phyloP scores from a whole-genome alignment of 345 rosid genomes.

The Syzygium aqueum region DNA sequence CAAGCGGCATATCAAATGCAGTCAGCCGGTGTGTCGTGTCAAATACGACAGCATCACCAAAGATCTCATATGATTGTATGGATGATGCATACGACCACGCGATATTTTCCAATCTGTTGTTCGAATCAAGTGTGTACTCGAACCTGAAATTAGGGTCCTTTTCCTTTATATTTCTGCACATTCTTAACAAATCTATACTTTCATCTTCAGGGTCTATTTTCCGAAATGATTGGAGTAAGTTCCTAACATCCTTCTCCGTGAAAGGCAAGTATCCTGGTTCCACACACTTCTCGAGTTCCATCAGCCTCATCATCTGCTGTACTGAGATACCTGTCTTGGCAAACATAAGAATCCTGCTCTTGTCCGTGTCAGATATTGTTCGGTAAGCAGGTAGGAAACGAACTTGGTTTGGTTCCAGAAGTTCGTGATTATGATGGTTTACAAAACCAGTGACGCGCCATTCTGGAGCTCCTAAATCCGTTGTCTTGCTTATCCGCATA shows the following conservation, averaged over 20 bases:
- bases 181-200: constrained; percentile 75
- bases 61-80: constrained; percentile 69
- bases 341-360: constrained; percentile 88
- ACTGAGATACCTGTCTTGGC: constrained; percentile 93
- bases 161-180: constrained; percentile 86
- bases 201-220: constrained; percentile 85
- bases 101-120: constrained; percentile 66
- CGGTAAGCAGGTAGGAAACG: constrained; percentile 96
- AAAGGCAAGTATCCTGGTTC: constrained; percentile 94
- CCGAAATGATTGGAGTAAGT: constrained; percentile 84
- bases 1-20: constrained; percentile 96
- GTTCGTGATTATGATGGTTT: constrained; percentile 88
- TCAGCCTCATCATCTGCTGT: constrained; percentile 97
- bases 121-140: constrained; percentile 61
- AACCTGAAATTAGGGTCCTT: constrained; percentile 87
- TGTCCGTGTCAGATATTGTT: constrained; percentile 85
- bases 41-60: constrained; percentile 92
- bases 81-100: constrained; percentile 97
- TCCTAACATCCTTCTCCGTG: constrained; percentile 96
- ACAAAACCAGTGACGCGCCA: constrained; percentile 96
- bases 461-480: constrained; percentile 65
- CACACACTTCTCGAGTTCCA: constrained; percentile 97
- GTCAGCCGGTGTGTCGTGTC: constrained; percentile 89
- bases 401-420: constrained; percentile 83
- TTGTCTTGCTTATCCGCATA: constrained; percentile 69